Percentiles rank a stretch among this genome's conserved stretches.
phyloP scores from a whole-genome alignment of 2,329 filamentous ascomycete genomes.

The Aspergillus sp. region DNA sequence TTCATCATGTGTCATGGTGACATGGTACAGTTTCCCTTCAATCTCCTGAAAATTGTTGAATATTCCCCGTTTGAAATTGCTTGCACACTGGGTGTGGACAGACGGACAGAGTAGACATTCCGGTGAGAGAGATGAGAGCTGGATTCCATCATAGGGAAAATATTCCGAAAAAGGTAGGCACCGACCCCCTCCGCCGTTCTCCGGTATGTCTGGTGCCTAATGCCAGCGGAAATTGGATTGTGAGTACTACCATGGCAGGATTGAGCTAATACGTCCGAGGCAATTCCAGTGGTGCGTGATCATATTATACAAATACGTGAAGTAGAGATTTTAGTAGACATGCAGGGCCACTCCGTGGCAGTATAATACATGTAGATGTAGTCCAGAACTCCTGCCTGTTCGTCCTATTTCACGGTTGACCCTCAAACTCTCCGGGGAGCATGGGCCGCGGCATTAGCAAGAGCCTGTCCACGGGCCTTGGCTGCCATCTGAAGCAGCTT shows the following conservation, averaged over 20 bases:
- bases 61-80: no score
- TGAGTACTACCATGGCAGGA: neutral
- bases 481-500: slow-evolving; percentile 55
- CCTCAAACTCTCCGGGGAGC: slow-evolving; percentile 22
- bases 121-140: no score
- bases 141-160: no score
- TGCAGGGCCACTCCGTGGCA: slow-evolving; percentile 19
- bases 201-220: no score
- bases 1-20: no score
- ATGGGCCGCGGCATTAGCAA: slow-evolving; percentile 27
- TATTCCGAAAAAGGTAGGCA: no score
- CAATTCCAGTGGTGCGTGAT: neutral
- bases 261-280: neutral
- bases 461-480: slow-evolving; percentile 36
- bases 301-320: slow-evolving; percentile 6
- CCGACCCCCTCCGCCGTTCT: no score
- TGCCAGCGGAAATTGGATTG: no score
- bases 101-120: no score
- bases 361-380: neutral
- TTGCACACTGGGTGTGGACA: no score
- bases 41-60: accelerated
- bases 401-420: neutral
- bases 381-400: neutral
- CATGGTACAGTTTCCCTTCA: no score
- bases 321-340: slow-evolving; percentile 26